phyloP scores from a whole-genome alignment of 2,329 filamentous ascomycete genomes.

The Penicillium sumatraense region DNA sequence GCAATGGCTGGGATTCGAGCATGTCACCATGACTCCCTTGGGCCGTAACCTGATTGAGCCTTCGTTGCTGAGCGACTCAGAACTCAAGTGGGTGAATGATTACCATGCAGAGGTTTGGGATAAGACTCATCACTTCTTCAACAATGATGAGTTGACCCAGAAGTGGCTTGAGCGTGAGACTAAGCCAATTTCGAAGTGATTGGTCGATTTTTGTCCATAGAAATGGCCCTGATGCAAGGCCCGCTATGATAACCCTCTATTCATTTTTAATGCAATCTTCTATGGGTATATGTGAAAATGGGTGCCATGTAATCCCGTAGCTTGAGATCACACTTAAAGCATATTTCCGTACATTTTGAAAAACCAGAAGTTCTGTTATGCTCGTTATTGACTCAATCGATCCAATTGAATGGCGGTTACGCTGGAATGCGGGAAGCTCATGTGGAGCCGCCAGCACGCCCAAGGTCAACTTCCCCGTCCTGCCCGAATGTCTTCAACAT shows the following conservation, averaged over 20 bases:
- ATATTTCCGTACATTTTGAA: not conserved
- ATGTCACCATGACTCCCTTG: slow-evolving; percentile 96
- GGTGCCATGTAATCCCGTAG: not conserved
- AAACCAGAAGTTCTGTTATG: too few relatives aligned
- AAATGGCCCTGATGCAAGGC: not conserved
- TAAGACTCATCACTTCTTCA: slow-evolving; percentile 79
- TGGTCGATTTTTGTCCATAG: not conserved
- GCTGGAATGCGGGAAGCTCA: slow-evolving; percentile 30
- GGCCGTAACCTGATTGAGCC: slow-evolving; percentile 86
- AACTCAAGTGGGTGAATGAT: slow-evolving; percentile 85
- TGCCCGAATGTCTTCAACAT: slow-evolving; percentile 11
- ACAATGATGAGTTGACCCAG: slow-evolving; percentile 70
- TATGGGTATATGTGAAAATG: not conserved
- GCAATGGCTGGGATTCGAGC: slow-evolving; percentile 92
- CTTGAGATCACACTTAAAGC: not conserved
- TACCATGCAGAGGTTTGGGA: slow-evolving; percentile 81
- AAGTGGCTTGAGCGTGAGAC: slow-evolving; percentile 89
- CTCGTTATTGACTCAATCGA: too few relatives aligned
- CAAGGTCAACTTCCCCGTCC: slow-evolving; percentile 17
- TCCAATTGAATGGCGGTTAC: not conserved
- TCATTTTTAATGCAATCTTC: not conserved
- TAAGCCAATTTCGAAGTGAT: slow-evolving; percentile 58
- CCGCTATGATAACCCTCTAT: not conserved
- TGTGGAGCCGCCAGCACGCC: slow-evolving; percentile 26
- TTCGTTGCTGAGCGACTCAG: slow-evolving; percentile 69